A percentile compares a stretch with the other conserved stretches of the same genome.
phyloP scores from a whole-genome alignment of 2,329 filamentous ascomycete genomes.

The Dendrostoma leiphaemia region DNA sequence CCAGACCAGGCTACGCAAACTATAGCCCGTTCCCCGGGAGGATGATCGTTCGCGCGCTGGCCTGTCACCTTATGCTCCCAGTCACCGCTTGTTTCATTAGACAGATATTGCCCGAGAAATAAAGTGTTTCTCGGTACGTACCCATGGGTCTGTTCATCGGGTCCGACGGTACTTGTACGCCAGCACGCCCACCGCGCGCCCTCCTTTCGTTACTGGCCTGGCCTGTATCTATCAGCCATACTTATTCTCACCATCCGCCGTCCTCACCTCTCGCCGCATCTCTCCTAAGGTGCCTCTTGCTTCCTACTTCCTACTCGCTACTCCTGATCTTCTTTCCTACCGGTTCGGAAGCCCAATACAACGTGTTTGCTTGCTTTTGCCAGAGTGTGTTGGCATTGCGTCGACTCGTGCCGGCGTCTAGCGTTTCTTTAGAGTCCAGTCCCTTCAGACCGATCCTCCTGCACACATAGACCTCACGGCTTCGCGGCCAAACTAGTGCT shows the following conservation, averaged over 20 bases:
- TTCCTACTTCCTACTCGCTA: neutral
- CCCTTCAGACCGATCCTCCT: constrained; percentile 8
- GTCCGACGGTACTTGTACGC: constrained; percentile 8
- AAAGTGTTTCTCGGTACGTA: constrained; percentile 18
- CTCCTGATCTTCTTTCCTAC: constrained; percentile 4
- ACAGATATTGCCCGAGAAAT: constrained; percentile 18
- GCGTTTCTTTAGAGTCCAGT: constrained; percentile 10
- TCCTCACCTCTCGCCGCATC: neutral
- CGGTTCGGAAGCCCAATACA: constrained; percentile 10
- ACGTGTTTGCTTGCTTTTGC: constrained; percentile 17
- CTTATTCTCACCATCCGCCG: constrained; percentile 17
- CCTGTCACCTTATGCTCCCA: constrained; percentile 16
- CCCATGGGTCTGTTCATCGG: constrained; percentile 11
- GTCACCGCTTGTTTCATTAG: constrained; percentile 21
- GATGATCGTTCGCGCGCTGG: constrained; percentile 19
- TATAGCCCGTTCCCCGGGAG: constrained; percentile 18
- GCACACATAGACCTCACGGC: constrained; percentile 17
- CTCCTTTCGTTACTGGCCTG: too few relatives aligned
- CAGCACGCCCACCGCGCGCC: constrained; percentile 4
- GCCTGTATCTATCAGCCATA: constrained; percentile 19
- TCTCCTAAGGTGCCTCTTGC: neutral
- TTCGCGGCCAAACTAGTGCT: constrained; percentile 13
- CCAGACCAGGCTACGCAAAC: constrained; percentile 17
- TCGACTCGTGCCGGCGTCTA: constrained; percentile 18
- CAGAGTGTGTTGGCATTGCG: constrained; percentile 20